Conservation (phyloP, 176 grass and related monocot genomes). For the Paspalum vaginatum region DNA sequence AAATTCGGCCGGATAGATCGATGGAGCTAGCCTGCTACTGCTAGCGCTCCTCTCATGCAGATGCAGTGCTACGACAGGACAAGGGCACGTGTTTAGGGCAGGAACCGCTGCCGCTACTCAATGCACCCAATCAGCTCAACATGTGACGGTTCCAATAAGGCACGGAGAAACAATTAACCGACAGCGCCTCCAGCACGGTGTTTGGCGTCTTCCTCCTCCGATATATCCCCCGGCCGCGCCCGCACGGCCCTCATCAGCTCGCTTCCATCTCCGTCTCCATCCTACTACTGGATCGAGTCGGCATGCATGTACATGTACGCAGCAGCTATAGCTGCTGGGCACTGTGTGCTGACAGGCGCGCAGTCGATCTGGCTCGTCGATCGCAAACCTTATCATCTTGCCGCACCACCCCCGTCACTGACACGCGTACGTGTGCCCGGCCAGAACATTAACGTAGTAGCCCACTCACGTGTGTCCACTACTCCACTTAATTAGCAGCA, state of each 20-base stretch:
- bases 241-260: too few species aligned
- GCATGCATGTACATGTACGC: conserved; percentile 18
- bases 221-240: too few species aligned
- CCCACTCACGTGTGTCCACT: conserved; percentile 25
- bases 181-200: conserved; percentile 76
- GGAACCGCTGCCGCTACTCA: conserved; percentile 33
- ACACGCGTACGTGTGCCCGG: not conserved
- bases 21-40: too few species aligned
- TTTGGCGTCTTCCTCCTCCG: conserved; percentile 59
- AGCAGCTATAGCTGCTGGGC: not conserved
- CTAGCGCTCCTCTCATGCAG: too few species aligned
- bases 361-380: conserved; percentile 24
- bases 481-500: not conserved
- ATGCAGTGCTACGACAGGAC: conserved; percentile 26
- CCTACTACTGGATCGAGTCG: conserved; percentile 28
- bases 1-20: too few species aligned
- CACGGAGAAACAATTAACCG: conserved; percentile 71
- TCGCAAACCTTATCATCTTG: conserved; percentile 45
- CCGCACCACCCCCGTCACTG: conserved; percentile 12
- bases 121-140: conserved; percentile 72
- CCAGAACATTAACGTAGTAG: not conserved
- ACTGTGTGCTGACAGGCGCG: conserved; percentile 35
- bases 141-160: conserved; percentile 85
- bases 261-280: not conserved
- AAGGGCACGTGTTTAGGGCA: conserved; percentile 51